Evolutionary conservation across 2,329 filamentous ascomycete species (phyloP).

Genomic region (Nannizziopsis arthrosporioides): DNA sequence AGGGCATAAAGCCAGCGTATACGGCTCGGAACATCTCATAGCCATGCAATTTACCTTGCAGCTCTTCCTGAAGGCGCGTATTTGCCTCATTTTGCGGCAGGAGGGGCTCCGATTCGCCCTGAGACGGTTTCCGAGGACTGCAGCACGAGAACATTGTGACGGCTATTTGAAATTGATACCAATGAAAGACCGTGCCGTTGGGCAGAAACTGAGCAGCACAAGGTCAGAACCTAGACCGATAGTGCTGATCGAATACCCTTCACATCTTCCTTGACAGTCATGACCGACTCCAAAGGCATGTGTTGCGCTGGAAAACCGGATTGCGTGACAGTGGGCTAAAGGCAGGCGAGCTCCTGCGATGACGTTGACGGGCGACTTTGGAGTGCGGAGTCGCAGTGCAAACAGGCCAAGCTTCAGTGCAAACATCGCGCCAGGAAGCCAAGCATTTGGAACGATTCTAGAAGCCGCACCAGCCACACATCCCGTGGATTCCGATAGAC

Average conservation of each 20-base stretch:
- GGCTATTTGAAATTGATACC: neutral
- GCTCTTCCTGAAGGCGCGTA: conserved; percentile 60
- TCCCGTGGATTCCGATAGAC: too few relatives aligned
- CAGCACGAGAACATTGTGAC: conserved; percentile 54
- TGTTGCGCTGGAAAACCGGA: too few relatives aligned
- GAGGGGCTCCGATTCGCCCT: conserved; percentile 61
- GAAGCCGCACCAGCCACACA: neutral
- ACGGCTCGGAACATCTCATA: conserved; percentile 85
- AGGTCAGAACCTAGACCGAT: too few relatives aligned
- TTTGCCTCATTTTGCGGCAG: conserved; percentile 58
- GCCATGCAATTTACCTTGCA: conserved; percentile 82
- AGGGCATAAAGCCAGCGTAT: conserved; percentile 78
- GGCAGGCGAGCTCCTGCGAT: neutral
- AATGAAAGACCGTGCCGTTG: neutral
- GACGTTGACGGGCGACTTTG: neutral
- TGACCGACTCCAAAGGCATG: too few relatives aligned
- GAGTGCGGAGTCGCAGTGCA: neutral
- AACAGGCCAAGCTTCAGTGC: neutral
- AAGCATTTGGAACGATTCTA: conserved; percentile 6
- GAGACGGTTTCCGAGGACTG: conserved; percentile 39
- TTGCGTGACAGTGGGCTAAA: neutral
- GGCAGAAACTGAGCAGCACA: too few relatives aligned
- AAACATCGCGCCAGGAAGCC: neutral
- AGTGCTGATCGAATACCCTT: too few relatives aligned
- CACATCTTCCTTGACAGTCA: too few relatives aligned